Percentiles rank a stretch among this genome's conserved stretches.
These are phyloP conservation scores for Bidens hawaiensis DNA, from an alignment of 140 eudicot species.

Conservation along the genomic window DNA sequence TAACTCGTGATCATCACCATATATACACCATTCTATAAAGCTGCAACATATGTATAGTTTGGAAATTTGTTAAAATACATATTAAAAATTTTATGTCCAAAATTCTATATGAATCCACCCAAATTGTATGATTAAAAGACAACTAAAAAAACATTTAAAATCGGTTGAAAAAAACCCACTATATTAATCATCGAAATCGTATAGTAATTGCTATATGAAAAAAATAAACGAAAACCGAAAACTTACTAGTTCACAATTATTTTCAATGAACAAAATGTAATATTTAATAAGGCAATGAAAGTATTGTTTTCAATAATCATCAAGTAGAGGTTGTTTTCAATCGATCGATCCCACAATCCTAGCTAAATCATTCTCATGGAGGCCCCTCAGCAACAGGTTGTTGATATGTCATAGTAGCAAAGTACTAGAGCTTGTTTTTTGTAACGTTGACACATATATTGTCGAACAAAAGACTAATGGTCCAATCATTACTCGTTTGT, in stretches of 20 bases:
- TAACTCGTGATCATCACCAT: too few species aligned
- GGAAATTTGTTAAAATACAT: too few species aligned
- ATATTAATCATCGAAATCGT: not conserved
- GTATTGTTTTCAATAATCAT: not conserved
- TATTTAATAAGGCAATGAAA: not conserved
- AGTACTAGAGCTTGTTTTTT: not conserved
- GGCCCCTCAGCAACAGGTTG: conserved; percentile 9
- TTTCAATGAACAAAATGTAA: not conserved
- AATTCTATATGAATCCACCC: too few species aligned
- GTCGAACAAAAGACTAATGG: conserved; percentile 2
- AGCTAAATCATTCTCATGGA: not conserved
- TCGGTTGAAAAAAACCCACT: not conserved
- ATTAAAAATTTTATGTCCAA: too few species aligned
- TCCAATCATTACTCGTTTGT: not conserved
- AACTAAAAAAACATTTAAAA: not conserved
- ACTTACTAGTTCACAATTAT: not conserved
- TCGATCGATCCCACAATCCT: not conserved
- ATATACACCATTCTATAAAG: too few species aligned
- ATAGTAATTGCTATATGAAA: not conserved
- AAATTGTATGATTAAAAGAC: too few species aligned
- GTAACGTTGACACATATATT: too few species aligned
- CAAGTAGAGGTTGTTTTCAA: not conserved
- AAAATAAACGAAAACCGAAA: not conserved
- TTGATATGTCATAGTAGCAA: conserved; percentile 1
- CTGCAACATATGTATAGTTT: too few species aligned